phyloP scores from a whole-genome alignment of 768 basidiomycete genomes.

The Nidularia sp. region DNA sequence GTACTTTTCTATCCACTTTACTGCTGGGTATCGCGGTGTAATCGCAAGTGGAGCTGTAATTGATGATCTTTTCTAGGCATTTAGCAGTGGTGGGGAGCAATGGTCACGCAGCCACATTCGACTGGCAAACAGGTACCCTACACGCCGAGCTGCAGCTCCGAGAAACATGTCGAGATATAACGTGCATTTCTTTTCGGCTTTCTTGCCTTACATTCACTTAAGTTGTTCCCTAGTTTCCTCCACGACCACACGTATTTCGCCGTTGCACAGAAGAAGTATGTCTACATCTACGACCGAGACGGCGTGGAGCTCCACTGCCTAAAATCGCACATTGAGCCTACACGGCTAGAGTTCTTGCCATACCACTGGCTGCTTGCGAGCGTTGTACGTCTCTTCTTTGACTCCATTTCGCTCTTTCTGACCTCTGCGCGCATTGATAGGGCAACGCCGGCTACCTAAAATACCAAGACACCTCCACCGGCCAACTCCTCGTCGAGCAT shows the following conservation, averaged over 20 bases:
- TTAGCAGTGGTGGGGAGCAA: conserved; percentile 78
- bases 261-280: conserved; percentile 94
- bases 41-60: background rate
- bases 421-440: conserved; percentile 23
- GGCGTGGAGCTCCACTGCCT: conserved; percentile 90
- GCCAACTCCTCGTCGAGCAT: conserved; percentile 79
- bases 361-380: conserved; percentile 93
- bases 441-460: conserved; percentile 90
- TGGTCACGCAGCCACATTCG: conserved; percentile 91
- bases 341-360: conserved; percentile 85
- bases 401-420: background rate
- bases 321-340: conserved; percentile 83
- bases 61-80: conserved; percentile 44
- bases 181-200: conserved; percentile 42
- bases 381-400: conserved; percentile 48
- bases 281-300: conserved; percentile 91
- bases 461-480: conserved; percentile 97
- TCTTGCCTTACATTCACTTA: background rate
- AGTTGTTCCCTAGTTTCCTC: conserved; percentile 55
- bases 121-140: conserved; percentile 84
- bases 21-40: too few relatives aligned
- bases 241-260: conserved; percentile 93
- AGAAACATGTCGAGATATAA: conserved; percentile 91
- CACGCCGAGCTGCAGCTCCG: conserved; percentile 86
- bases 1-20: too few relatives aligned